These are phyloP conservation scores for Fusarium foetens DNA, from an alignment of 2,329 filamentous ascomycete species.

Conservation along the genomic window DNA sequence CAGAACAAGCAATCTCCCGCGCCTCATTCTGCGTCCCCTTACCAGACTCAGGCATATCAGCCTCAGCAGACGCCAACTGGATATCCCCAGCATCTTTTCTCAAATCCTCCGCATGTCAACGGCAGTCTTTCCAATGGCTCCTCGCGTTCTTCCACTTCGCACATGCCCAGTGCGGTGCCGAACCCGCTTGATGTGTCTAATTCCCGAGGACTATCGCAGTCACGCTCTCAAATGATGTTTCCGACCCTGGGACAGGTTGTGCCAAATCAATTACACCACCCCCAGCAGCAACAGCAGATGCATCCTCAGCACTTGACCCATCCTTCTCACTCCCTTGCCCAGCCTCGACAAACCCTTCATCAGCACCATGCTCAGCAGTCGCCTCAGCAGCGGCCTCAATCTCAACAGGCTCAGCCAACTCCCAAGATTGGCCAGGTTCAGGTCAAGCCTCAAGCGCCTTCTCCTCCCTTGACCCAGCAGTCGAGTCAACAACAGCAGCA, in stretches of 20 bases:
- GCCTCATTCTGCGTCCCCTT: conserved; percentile 64
- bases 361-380: conserved; percentile 46
- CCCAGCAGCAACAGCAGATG: conserved; percentile 52
- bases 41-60: conserved; percentile 64
- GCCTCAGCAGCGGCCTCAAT: conserved; percentile 52
- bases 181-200: conserved; percentile 59
- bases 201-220: conserved; percentile 55
- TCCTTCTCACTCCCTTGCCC: conserved; percentile 41
- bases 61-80: conserved; percentile 61
- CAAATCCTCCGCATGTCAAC: conserved; percentile 58
- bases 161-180: conserved; percentile 61
- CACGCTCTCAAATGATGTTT: conserved; percentile 57
- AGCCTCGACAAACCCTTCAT: conserved; percentile 42
- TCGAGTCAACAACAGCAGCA: conserved; percentile 41
- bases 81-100: conserved; percentile 65
- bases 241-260: conserved; percentile 54
- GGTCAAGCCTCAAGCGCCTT: conserved; percentile 47
- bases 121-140: conserved; percentile 60
- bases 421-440: conserved; percentile 48
- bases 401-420: conserved; percentile 48
- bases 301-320: conserved; percentile 49
- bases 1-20: conserved; percentile 66
- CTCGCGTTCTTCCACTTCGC: conserved; percentile 56
- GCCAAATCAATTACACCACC: conserved; percentile 57
- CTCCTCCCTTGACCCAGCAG: conserved; percentile 48